These are phyloP conservation scores for Musa acuminata DNA, from an alignment of 176 grass and related monocot genomes.

Conservation along the genomic window DNA sequence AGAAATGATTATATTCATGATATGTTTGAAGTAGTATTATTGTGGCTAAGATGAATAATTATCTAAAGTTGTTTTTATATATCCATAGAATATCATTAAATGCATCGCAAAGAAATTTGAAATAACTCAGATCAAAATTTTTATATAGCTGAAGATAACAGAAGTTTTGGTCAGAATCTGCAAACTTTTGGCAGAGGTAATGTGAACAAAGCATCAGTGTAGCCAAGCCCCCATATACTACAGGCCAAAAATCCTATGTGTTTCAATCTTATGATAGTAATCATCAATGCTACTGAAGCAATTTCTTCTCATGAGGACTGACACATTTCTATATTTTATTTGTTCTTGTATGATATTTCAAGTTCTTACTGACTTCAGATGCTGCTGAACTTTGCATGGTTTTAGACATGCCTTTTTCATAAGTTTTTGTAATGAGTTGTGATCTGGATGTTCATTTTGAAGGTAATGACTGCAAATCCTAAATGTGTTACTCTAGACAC, in stretches of 20 bases:
- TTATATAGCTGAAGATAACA: neutral
- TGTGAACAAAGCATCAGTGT: too few relatives aligned
- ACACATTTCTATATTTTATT: neutral
- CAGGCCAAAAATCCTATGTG: too few relatives aligned
- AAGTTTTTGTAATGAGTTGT: conserved; percentile 3
- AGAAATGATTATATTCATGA: neutral
- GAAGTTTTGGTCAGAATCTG: neutral
- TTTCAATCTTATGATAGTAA: too few relatives aligned
- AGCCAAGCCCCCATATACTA: too few relatives aligned
- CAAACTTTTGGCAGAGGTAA: too few relatives aligned
- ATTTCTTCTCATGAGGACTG: neutral
- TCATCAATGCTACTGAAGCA: neutral
- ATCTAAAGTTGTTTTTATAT: neutral
- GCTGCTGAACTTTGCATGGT: neutral
- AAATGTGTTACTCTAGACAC: conserved; percentile 73
- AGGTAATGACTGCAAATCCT: conserved; percentile 90
- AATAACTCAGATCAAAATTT: neutral
- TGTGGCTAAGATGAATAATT: neutral
- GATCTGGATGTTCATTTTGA: conserved; percentile 16
- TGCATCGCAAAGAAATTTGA: neutral
- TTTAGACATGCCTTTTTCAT: neutral
- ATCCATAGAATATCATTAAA: neutral
- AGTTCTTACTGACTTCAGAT: neutral
- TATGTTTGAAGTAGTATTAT: neutral
- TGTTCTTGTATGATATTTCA: neutral